Conservation (phyloP, 805 yeast genomes). For the Candida nonsorbophila region DNA sequence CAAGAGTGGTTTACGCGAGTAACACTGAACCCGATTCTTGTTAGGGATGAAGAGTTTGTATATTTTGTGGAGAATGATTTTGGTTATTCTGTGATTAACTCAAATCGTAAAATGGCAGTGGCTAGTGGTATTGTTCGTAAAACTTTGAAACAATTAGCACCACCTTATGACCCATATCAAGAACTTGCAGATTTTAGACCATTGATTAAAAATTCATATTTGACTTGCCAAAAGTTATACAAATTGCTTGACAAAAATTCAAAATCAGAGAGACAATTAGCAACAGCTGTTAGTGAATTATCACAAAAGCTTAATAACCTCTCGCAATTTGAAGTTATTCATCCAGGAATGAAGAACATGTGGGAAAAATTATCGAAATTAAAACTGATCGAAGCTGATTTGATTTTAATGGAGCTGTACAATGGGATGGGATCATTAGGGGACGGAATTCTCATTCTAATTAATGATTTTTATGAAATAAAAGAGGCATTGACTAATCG, state of each 20-base stretch:
- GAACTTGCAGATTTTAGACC: conserved; percentile 87
- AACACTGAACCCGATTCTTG: conserved; percentile 67
- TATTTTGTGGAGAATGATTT: conserved; percentile 78
- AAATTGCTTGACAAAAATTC: conserved; percentile 48
- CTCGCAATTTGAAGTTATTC: conserved; percentile 40
- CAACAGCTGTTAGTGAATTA: conserved; percentile 44
- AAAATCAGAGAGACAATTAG: conserved; percentile 51
- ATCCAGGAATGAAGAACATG: conserved; percentile 66
- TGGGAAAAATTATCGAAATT: conserved; percentile 78
- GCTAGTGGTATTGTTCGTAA: conserved; percentile 86
- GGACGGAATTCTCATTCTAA: conserved; percentile 62
- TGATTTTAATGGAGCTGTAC: conserved; percentile 65
- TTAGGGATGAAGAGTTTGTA: conserved; percentile 83
- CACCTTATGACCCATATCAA: conserved; percentile 83
- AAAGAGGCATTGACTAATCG: conserved; percentile 93
- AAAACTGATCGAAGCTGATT: conserved; percentile 65
- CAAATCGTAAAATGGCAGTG: conserved; percentile 48
- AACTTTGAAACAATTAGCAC: conserved; percentile 85
- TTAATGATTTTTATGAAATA: conserved; percentile 75
- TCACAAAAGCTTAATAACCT: conserved; percentile 36
- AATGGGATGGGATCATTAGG: conserved; percentile 70
- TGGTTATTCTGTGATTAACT: conserved; percentile 56
- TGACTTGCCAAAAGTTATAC: conserved; percentile 50
- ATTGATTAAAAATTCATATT: conserved; percentile 68
- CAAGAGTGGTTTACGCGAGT: conserved; percentile 87